Evolutionary conservation across 345 rosid species (phyloP).

Genomic region (Arabidopsis thaliana): DNA sequence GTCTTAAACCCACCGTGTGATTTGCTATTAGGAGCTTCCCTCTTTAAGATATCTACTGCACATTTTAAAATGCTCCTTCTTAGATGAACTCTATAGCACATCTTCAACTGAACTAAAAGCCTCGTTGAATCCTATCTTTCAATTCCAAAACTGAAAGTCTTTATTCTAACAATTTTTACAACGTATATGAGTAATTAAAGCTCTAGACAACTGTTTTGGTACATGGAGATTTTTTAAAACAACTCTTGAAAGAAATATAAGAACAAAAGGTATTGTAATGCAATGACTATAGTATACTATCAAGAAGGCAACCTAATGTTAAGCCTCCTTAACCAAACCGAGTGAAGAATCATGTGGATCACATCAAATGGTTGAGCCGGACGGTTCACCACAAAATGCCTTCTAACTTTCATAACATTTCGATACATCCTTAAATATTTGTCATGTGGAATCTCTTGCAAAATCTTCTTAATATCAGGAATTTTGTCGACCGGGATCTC

Average conservation of each 20-base stretch:
- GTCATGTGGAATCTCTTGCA: conserved; percentile 47
- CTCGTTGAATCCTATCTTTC: not conserved
- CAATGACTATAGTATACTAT: not conserved
- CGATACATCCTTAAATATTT: conserved; percentile 52
- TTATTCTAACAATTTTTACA: not conserved
- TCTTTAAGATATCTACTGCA: not conserved
- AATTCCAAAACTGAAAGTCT: not conserved
- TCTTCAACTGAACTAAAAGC: not conserved
- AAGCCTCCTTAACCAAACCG: conserved; percentile 67
- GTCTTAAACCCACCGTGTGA: conserved; percentile 11
- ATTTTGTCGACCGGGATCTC: conserved; percentile 49
- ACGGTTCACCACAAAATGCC: conserved; percentile 61
- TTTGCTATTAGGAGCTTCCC: conserved; percentile 21
- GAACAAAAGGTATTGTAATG: not conserved
- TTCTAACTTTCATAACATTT: conserved; percentile 48
- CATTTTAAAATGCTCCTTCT: not conserved
- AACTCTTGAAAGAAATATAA: not conserved
- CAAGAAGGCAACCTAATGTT: conserved; percentile 48
- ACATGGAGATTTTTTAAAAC: not conserved
- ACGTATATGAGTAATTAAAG: not conserved
- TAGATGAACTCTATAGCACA: not conserved
- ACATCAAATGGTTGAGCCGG: conserved; percentile 60
- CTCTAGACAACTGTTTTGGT: not conserved
- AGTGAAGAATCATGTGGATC: conserved; percentile 65
- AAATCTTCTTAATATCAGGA: conserved; percentile 53